Evolutionary conservation across 768 basidiomycete genomes (phyloP), one percentile per base, ranked within the genome.

Genomic region (Pleurotus tuoliensis): DNA sequence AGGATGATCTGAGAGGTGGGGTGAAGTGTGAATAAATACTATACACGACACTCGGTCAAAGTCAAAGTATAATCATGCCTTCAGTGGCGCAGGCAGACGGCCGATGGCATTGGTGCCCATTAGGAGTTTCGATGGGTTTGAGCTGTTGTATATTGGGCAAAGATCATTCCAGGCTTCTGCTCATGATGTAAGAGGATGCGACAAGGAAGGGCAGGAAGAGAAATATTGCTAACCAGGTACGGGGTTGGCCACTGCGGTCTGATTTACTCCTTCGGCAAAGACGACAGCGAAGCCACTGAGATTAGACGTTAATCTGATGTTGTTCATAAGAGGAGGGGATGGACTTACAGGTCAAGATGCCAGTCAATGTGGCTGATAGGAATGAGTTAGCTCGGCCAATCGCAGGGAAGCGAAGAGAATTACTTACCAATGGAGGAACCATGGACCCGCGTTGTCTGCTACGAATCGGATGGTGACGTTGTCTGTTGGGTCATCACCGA

Each of bases 391-490:
- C 37, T 43, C 8, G 24, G 24, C 22, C 22, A 24, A 24, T 46
- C 3, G 38, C n/a, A 37, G 37, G 27, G 20, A 20, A 39, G 47
- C 12, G 40, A 30, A 16, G 4, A 37, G 47, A 61, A n/a, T 8
- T 9, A 59, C 67, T n/a, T 47, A 71, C 73, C 73, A 77, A 46
- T 78, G 79, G 55, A 80, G 64, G 58, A 81, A 71, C 79, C 82
- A 86, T 6, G 82, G 81, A 3, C 87, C 88, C 2, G 86, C 68
- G 13, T 89, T 89, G 62, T 90, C 81, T 0, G 87, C 86, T 25
- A 67, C 68, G 71, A 87, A 89, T 4, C 87, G 80, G 43, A 91
- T 71, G 0, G 81, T 81, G 20, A 80, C 77, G 18, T 74, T 74
- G 56, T 79, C 79, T 0, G 64, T 66, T 16, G 58, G 62, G 27